Evolutionary conservation across 768 basidiomycete species (phyloP), one percentile per base, ranked within the genome.

Genomic region (Xerocomellus intermedius): DNA sequence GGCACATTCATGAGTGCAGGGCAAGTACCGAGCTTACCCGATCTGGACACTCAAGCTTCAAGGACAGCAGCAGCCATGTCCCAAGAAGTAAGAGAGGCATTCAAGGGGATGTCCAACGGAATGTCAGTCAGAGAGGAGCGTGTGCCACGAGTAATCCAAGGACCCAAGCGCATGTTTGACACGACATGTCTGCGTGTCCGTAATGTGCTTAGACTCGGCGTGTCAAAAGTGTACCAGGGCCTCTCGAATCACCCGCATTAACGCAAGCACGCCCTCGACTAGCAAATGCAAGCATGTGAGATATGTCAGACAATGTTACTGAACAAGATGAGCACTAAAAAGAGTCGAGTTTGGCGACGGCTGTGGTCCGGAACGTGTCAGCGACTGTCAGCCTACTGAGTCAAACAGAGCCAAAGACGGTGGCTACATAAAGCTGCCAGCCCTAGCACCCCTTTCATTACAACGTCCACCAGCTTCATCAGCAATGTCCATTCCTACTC

Each of bases 91-190:
- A 72, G 58, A 51, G 68, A 60, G 14, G 54, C 59, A 46, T 75
- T 69, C 16, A 61, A 55, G 28, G 78, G 75, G 0, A 80, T 62
- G 63, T 82, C 72, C 54, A n/a, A n/a, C n/a, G n/a, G n/a, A n/a
- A n/a, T n/a, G n/a, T n/a, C 70, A 64, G 21, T 55, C 26, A 10
- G 55, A 51, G 38, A 62, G 53, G 22, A 51, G 80, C 59, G 33
- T 74, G 74, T 80, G 83, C 82, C 83, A 85, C 37, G 82, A 66
- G 64, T 82, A 82, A 63, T 86, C 79, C 38, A 67, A 67, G 46
- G 73, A 74, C 14, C 75, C 76, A 41, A 80, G 75, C n/a, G 76
- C 75, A 70, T 85, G 77, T 54, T 84, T 68, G 56, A 70, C 78
- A 78, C 83, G 84, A 76, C 82, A 82, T 66, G 81, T 78, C 81